Evolutionary conservation across 106 monocot species (phyloP), one percentile per base, ranked within the genome.

Genomic region (Apostasia ramifera): DNA sequence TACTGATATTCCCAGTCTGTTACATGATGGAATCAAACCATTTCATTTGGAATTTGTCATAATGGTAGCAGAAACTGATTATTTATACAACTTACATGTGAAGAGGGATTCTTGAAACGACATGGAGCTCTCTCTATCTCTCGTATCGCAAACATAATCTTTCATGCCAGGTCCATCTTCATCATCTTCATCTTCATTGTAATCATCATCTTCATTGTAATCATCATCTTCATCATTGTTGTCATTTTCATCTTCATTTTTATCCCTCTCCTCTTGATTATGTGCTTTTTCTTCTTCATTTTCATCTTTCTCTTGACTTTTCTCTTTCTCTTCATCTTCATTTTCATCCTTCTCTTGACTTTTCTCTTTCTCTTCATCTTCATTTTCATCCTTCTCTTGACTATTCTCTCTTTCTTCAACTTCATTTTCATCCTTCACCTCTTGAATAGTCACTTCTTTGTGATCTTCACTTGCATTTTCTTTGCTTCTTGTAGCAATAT

Each of bases 41-140:
- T 62, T n/a, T 62, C 26, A 26, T 26, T 26, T 26, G 26, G 26
- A 26, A 26, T 26, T 26, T 26, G 26, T 26, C 26, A 26, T 26
- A 26, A 26, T 26, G 26, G 26, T 26, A 26, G 49, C 46, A 65
- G 47, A 65, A 48, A 48, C 43, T 15, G 3, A 2, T 8, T 65
- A 65, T 44, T 48, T 37, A 9, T 47, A 48, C 11, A 65, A 13
- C 48, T 44, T 65, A 65, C 48, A 65, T 15, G 47, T 65, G n/a
- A 65, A 65, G 49, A 65, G 46, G 43, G 65, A 65, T 65, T 65
- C 65, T 9, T 65, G 65, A 49, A 65, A 65, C 4, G 65, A 47
- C 8, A 15, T 37, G 2, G 48, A 65, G 65, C 65, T 8, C 14
- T 65, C 48, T 37, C 65, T 65, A 47, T 65, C 65, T 49, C 47